Percentiles rank a stretch among this genome's conserved stretches.
Evolutionary conservation across 1,284 basidiomycete species (phyloP).

Genomic region (Cutaneotrichosporon dermatis): DNA sequence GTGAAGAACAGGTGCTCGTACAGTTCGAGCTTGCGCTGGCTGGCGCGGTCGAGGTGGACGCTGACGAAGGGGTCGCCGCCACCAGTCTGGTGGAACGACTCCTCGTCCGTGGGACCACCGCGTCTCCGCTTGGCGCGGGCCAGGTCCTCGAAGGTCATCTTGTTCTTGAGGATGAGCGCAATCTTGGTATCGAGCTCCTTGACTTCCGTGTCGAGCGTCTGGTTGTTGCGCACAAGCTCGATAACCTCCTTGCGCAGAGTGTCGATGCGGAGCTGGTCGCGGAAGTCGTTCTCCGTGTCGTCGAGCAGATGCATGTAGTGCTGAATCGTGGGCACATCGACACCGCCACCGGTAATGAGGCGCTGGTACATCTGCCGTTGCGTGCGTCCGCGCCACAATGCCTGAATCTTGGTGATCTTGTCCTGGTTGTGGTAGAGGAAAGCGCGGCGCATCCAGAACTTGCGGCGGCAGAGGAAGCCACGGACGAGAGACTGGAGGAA

Average conservation of each 20-base stretch:
- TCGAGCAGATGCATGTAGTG: constrained; percentile 97
- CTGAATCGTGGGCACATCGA: constrained; percentile 93
- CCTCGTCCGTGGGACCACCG: constrained; percentile 16
- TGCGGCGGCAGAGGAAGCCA: constrained; percentile 69
- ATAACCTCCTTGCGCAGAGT: constrained; percentile 84
- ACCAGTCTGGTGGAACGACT: constrained; percentile 27
- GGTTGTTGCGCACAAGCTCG: constrained; percentile 86
- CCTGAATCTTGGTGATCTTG: constrained; percentile 92
- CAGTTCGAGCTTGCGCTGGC: constrained; percentile 86
- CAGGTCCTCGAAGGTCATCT: constrained; percentile 66
- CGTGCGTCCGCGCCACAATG: constrained; percentile 89
- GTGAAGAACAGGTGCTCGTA: constrained; percentile 98
- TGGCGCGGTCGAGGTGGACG: constrained; percentile 75
- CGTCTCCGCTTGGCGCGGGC: constrained; percentile 41
- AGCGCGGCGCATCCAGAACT: constrained; percentile 65
- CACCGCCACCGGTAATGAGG: constrained; percentile 85
- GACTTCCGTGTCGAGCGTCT: constrained; percentile 85
- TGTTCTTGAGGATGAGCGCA: constrained; percentile 92
- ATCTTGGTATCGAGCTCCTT: constrained; percentile 94
- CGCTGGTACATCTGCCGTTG: constrained; percentile 92
- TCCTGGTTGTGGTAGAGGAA: constrained; percentile 63
- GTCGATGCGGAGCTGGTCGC: constrained; percentile 93
- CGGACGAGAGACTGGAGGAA: constrained; percentile 83
- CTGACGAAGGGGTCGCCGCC: constrained; percentile 67
- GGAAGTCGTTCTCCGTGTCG: constrained; percentile 94